These are phyloP conservation scores for Diaporthe capsici DNA, from an alignment of 2,329 filamentous ascomycete species.

Conservation along the genomic window DNA sequence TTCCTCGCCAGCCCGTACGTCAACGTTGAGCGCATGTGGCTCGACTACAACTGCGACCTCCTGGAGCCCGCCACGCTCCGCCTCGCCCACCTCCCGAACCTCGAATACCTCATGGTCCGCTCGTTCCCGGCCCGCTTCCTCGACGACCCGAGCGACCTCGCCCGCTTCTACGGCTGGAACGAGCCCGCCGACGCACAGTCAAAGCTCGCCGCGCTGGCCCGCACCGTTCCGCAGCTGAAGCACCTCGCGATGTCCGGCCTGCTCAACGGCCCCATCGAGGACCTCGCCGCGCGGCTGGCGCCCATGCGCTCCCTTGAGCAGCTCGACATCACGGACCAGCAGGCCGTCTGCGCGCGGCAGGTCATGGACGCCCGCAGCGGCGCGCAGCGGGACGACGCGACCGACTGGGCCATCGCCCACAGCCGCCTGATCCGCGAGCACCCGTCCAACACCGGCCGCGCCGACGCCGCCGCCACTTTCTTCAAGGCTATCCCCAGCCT, in stretches of 20 bases:
- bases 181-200: neutral
- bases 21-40: constrained; percentile 37
- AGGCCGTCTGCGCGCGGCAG: constrained; percentile 12
- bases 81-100: constrained; percentile 16
- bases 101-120: constrained; percentile 39
- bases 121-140: neutral
- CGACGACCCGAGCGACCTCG: neutral
- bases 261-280: constrained; percentile 31
- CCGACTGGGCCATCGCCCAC: constrained; percentile 38
- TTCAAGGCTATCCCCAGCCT: constrained; percentile 34
- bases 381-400: neutral
- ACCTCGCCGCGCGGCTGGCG: constrained; percentile 15
- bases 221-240: constrained; percentile 32
- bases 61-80: constrained; percentile 22
- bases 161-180: constrained; percentile 14
- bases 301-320: constrained; percentile 36
- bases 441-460: constrained; percentile 19
- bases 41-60: constrained; percentile 34
- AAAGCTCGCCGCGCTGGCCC: constrained; percentile 26
- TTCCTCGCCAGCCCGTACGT: constrained; percentile 36
- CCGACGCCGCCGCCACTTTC: constrained; percentile 30
- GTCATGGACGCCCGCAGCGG: neutral
- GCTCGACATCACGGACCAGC: constrained; percentile 40
- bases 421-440: constrained; percentile 29
- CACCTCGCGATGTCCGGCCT: constrained; percentile 38